Evolutionary conservation across 106 monocot species (phyloP), one percentile per base, ranked within the genome.

Genomic region (Dioscorea dumetorum): DNA sequence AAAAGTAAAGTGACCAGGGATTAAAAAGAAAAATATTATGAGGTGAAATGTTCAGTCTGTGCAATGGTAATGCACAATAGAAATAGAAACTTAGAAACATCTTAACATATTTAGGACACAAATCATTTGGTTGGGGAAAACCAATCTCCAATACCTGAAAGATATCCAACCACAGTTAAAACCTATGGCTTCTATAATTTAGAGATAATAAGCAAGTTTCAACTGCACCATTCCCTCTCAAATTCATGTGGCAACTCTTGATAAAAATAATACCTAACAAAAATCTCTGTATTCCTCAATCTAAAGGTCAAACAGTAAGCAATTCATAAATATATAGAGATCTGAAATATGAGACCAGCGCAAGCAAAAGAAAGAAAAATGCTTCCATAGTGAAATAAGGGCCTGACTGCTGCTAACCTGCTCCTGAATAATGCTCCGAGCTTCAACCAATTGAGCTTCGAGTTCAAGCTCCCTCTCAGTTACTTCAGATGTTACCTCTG

Each of bases 381-480:
- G 41, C 41, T 41, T 41, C 41, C 5, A 0, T 6, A 10, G 41
- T 41, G 41, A 41, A 41, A 41, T 41, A 41, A 41, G 41, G 6
- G 10, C 3, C 41, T 41, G 41, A 3, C 6, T 49, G 52, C 48
- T 48, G 52, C 48, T 57, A 53, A 93, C 99, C 90, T 93, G 99
- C 66, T 99, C 99, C 81, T 99, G 89, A 75, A 99, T 99, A 66
- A 99, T 99, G 74, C 99, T 93, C 70, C 99, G 84, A 57, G 99
- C 99, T 79, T 99, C 99, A 72, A 99, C 99, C 64, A 99, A 93
- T 76, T 99, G 90, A 61, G 99, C 99, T 82, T 99, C 99, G 70
- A 93, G 87, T 51, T 99, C 99, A 63, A 99, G 93, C 80, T 99
- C 99, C 70, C 93, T 82, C 28, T 99, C 99, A 60, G 87, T 90